Base-by-base conservation (phyloP, 1,284 basidiomycete genomes). In the Inonotus obliquus region DNA sequence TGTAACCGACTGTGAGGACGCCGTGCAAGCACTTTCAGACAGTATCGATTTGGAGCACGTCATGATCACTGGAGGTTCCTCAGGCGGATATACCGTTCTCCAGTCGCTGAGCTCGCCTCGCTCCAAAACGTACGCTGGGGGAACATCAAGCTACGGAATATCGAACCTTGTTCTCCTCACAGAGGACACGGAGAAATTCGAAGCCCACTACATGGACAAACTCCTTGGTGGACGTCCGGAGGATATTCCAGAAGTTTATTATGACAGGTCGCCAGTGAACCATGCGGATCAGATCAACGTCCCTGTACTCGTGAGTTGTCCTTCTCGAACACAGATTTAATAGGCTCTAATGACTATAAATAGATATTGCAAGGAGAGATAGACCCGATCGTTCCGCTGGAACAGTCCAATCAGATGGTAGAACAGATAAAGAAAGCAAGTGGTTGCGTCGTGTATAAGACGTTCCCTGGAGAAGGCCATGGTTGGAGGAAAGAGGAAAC, bases 101-200 rank as follows among this genome's bases (percentile, higher is more conserved):
- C 77, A 78, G 0, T 75, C 81, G 0, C 71, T 77, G 27, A 56
- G 58, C 39, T 38, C 54, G 32, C 45, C 29, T 19, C 19, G 41
- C 10, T 27, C 62, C 13, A 52, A 27, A 0, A 38, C 27, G 4
- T 84, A 82, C 63, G 77, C 79, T 1, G 81, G 79, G 3, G 83
- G 79, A 0, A 79, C 77, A 0, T 80, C 81, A 0, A 71, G 70
- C 23, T 89, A 78, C 66, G 86, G 87, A 0, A 72, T 89, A 21
- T 80, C 80, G 0, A 81, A 87, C 62, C 69, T 89, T 13, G 69
- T 69, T 1, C 71, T 73, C 21, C 74, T 88, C 17, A 76, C 74
- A 4, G 71, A 77, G 38, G 78, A 81, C 61, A 84, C 83, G 0
- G 87, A 91, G 73, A 91, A 91, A 67, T 89, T 88, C 55, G 82